Evolutionary conservation across 1,284 basidiomycete genomes (phyloP).

Genomic region (Papiliotrema nemorosa): DNA sequence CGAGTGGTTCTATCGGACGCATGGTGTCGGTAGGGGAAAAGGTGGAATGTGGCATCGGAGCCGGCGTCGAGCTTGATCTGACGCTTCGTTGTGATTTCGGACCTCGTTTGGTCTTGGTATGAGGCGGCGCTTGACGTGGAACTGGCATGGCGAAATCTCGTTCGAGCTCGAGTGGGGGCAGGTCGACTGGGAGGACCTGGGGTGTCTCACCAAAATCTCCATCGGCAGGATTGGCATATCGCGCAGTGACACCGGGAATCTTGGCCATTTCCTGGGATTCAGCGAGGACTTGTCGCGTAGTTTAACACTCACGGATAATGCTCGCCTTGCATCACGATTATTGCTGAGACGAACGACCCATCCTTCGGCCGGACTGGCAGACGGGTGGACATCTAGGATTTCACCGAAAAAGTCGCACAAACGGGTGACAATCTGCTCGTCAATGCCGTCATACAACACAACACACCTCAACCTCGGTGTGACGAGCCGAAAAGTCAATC

Average conservation of each 20-base stretch:
- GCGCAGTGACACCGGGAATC: constrained; percentile 22
- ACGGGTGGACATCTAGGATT: constrained; percentile 19
- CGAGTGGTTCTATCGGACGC: too few relatives aligned
- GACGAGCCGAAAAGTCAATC: not conserved
- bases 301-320: constrained; percentile 22
- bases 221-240: not conserved
- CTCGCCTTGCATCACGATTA: constrained; percentile 8
- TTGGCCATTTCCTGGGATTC: constrained; percentile 1
- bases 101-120: too few relatives aligned
- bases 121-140: not conserved
- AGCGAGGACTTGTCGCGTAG: not conserved
- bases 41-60: not conserved
- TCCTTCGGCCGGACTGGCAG: constrained; percentile 7
- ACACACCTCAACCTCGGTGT: not conserved
- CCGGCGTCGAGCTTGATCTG: not conserved
- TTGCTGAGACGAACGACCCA: constrained; percentile 22
- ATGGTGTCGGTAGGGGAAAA: not conserved
- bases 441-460: not conserved
- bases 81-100: not conserved
- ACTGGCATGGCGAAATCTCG: not conserved
- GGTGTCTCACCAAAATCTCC: too few relatives aligned
- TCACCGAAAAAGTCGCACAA: constrained; percentile 32
- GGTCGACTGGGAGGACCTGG: too few relatives aligned
- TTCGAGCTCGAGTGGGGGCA: not conserved
- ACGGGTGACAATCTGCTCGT: constrained; percentile 26